Conservation (phyloP, 805 yeast species). For the Lachancea cidri region DNA sequence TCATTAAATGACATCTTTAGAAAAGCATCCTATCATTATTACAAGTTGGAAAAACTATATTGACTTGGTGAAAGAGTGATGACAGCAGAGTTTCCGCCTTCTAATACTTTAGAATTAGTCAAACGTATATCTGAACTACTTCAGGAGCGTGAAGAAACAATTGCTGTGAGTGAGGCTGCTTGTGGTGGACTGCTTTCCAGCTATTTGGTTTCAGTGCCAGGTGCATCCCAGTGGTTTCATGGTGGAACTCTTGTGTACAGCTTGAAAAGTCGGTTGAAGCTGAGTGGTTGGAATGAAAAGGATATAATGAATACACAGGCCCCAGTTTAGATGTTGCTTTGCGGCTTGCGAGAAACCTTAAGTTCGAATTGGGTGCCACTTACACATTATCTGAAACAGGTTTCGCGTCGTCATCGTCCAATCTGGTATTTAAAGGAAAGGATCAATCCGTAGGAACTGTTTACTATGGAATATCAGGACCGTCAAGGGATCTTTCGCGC, state of each 20-base stretch:
- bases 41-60: neutral
- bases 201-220: constrained; percentile 74
- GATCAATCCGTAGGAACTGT: constrained; percentile 51
- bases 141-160: constrained; percentile 49
- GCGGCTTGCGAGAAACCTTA: constrained; percentile 70
- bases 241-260: constrained; percentile 83
- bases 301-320: constrained; percentile 75
- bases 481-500: constrained; percentile 48
- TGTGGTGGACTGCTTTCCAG: constrained; percentile 86
- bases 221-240: constrained; percentile 77
- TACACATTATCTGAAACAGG: constrained; percentile 84
- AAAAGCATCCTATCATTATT: too few relatives aligned
- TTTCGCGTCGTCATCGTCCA: constrained; percentile 65
- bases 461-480: constrained; percentile 66
- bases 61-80: neutral
- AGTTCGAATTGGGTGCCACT: constrained; percentile 77
- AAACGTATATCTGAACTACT: constrained; percentile 53
- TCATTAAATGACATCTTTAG: too few relatives aligned
- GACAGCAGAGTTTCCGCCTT: constrained; percentile 54
- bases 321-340: constrained; percentile 73
- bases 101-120: constrained; percentile 46
- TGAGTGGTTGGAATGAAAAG: constrained; percentile 71
- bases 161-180: constrained; percentile 82
- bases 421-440: constrained; percentile 36
- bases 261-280: constrained; percentile 62